A percentile compares a stretch with the other conserved stretches of the same genome.
Conservation (phyloP, 306 rosid genomes). For the Erythrophleum fordii region DNA sequence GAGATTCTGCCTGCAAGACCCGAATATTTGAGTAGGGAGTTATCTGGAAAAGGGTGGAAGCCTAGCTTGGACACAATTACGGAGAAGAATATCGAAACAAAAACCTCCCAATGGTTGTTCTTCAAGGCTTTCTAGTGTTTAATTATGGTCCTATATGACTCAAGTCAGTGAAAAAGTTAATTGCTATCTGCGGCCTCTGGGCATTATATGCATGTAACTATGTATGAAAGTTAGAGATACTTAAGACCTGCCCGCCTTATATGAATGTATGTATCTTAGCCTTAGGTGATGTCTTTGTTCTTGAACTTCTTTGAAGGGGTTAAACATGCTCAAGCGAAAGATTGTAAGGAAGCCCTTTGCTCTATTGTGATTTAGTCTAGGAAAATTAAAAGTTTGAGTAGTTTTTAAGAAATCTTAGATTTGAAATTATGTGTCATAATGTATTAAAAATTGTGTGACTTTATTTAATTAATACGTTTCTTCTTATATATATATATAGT, state of each 20-base stretch:
- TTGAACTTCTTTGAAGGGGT: not conserved
- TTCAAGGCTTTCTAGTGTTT: slow-evolving; percentile 26
- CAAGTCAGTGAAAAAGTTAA: no score
- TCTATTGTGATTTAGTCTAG: not conserved
- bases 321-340: not conserved
- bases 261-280: not conserved
- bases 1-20: slow-evolving; percentile 59
- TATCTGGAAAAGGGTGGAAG: slow-evolving; percentile 83
- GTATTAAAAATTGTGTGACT: not conserved
- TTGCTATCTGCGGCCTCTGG: not conserved
- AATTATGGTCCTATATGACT: no score
- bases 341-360: not conserved
- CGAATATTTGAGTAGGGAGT: slow-evolving; percentile 70
- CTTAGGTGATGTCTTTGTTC: not conserved
- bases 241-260: not conserved
- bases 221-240: not conserved
- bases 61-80: slow-evolving; percentile 85
- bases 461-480: not conserved
- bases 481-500: no score
- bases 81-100: slow-evolving; percentile 69
- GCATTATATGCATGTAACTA: not conserved
- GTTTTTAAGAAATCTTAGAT: not conserved
- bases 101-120: slow-evolving; percentile 62
- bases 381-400: not conserved
- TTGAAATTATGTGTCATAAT: not conserved